A percentile compares a stretch with the other conserved stretches of the same genome.
Evolutionary conservation across 2,329 filamentous ascomycete genomes (phyloP).

Genomic region (Paradendryphiella salina): DNA sequence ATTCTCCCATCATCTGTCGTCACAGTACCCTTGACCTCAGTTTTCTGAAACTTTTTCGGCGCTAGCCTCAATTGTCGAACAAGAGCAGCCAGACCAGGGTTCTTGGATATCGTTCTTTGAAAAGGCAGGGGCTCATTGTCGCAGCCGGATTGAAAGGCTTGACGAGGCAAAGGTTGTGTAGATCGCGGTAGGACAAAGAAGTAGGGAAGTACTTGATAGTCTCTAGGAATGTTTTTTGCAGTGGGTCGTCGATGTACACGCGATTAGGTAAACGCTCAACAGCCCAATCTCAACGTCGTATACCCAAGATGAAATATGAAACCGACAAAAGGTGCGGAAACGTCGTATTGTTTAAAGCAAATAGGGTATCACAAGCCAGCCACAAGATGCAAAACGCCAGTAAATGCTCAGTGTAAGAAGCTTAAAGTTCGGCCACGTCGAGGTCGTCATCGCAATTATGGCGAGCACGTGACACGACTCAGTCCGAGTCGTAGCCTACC

Average conservation of each 20-base stretch:
- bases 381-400: background rate
- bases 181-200: background rate
- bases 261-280: no score
- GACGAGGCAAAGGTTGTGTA: background rate
- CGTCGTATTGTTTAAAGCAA: background rate
- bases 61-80: no score
- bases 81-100: no score
- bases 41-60: no score
- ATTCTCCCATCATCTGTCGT: no score
- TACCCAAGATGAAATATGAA: background rate
- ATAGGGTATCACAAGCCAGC: background rate
- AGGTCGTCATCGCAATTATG: background rate
- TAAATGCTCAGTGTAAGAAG: background rate
- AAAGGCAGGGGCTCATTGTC: background rate
- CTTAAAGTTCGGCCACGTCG: background rate
- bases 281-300: background rate
- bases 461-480: background rate
- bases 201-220: background rate
- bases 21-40: no score
- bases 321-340: background rate
- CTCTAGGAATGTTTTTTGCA: background rate
- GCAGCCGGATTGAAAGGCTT: background rate
- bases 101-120: no score
- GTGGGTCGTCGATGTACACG: background rate
- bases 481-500: slow-evolving; percentile 10